Evolutionary conservation across 1,139 yeast genomes (phyloP).

Genomic region (Lodderomyces theae): DNA sequence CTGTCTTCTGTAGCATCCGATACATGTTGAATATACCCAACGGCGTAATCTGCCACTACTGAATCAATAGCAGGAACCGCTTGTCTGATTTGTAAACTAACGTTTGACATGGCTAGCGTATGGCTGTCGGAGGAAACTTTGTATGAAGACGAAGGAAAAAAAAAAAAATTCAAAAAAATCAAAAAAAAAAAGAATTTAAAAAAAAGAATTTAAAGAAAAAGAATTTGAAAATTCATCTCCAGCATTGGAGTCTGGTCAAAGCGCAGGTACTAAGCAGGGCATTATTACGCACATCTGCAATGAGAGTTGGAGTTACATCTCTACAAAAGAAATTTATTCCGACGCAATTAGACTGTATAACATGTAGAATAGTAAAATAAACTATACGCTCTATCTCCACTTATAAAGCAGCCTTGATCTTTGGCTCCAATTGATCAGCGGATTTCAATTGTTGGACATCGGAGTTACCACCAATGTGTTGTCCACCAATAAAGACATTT

Average conservation of each 20-base stretch:
- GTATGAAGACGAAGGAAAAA: neutral
- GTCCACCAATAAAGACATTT: constrained; percentile 81
- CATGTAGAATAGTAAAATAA: neutral
- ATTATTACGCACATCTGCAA: too few relatives aligned
- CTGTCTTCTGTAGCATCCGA: constrained; percentile 75
- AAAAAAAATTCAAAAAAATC: neutral
- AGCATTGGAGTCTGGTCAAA: too few relatives aligned
- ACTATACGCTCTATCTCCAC: neutral
- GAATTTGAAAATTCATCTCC: too few relatives aligned
- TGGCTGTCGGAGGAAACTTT: too few relatives aligned
- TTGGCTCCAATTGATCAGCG: constrained; percentile 30
- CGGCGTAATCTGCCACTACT: constrained; percentile 87
- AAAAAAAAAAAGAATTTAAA: too few relatives aligned
- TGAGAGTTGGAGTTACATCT: too few relatives aligned
- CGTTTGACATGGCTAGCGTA: constrained; percentile 59
- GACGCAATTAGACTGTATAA: too few relatives aligned
- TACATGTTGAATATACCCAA: constrained; percentile 82
- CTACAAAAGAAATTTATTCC: too few relatives aligned
- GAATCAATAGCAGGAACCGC: constrained; percentile 87
- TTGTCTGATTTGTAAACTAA: constrained; percentile 74
- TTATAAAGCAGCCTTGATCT: constrained; percentile 42
- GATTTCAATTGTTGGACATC: constrained; percentile 66
- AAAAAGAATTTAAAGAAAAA: too few relatives aligned
- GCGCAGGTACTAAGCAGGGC: too few relatives aligned
- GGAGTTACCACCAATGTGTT: constrained; percentile 93